Base-by-base conservation (phyloP, 345 rosid genomes). In the Syzygium aqueum region DNA sequence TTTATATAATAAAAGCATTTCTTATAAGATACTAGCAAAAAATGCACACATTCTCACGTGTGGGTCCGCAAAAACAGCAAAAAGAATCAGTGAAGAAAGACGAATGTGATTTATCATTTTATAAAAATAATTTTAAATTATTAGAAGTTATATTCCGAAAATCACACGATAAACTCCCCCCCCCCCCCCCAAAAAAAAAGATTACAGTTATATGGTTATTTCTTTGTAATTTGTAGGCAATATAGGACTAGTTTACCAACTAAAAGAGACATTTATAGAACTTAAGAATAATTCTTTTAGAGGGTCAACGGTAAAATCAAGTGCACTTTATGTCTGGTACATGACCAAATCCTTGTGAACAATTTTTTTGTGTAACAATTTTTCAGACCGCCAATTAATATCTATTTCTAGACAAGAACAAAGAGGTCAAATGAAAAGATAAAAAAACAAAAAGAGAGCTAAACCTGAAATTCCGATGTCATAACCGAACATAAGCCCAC, bases 401-500 rank as follows among this genome's bases (percentile, higher is more conserved):
- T 33, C 2, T 19, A 0, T 33, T 19, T 33, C 80, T 1, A 33
- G 49, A 73, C 13, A 33, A 40, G 80, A 73, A 73, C 14, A 33
- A 73, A 19, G 9, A 30, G 6, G 33, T 67, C 40, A 33, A 30
- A 73, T 19, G 12, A 37, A 37, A 40, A 9, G 40, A 37, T 40
- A 3, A 11, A 2, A 11, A 22, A 1, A 9, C 9, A 65, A 67
- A 8, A 4, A 37, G 43, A 0, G 19, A 37, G 82, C 37, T 37
- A 73, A 73, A 92, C 96, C 96, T 84, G 94, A 94, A 85, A 95
- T 93, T 51, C 96, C 95, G 17, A 94, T 91, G 73, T 94, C 97
- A 51, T 94, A 96, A 77, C 95, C 97, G 33, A 94, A 94, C 94
- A 94, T 93, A 53, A 95, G 88, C 30, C 97, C 98, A 14, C 96